A percentile compares a stretch with the other conserved stretches of the same genome.
These are phyloP conservation scores for Claviceps purpurea DNA, from an alignment of 2,329 filamentous ascomycete species.

Conservation along the genomic window DNA sequence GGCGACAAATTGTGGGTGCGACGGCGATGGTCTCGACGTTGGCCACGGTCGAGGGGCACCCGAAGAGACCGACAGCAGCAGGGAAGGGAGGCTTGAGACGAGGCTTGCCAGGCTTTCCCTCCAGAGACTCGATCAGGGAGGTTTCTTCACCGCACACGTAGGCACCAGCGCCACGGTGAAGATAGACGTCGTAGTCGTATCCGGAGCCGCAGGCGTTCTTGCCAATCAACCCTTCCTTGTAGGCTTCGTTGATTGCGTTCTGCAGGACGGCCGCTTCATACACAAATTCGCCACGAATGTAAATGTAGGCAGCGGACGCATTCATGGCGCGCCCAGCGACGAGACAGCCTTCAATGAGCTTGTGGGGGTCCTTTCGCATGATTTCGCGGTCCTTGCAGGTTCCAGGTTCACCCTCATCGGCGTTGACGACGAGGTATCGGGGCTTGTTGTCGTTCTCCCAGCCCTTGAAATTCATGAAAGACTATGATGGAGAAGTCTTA, in stretches of 20 bases:
- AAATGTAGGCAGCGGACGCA: conserved; percentile 95
- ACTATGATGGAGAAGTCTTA: conserved; percentile 39
- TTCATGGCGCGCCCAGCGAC: conserved; percentile 98
- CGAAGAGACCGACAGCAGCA: conserved; percentile 91
- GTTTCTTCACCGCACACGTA: conserved; percentile 99
- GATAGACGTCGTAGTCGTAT: conserved; percentile 94
- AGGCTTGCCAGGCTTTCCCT: conserved; percentile 97
- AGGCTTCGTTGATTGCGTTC: conserved; percentile 93
- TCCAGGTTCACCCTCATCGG: conserved; percentile 95
- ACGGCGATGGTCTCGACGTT: conserved; percentile 97
- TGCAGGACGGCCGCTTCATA: conserved; percentile 90
- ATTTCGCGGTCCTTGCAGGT: conserved; percentile 99
- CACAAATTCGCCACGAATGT: conserved; percentile 97
- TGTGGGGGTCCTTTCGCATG: conserved; percentile 99
- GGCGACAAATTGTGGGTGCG: conserved; percentile 85
- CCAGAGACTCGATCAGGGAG: conserved; percentile 91
- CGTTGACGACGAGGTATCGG: conserved; percentile 93
- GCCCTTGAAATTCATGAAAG: conserved; percentile 99
- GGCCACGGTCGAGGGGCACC: conserved; percentile 93
- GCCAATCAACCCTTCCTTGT: conserved; percentile 84
- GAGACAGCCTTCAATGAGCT: conserved; percentile 93
- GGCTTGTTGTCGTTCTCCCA: conserved; percentile 98
- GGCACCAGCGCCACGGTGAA: conserved; percentile 93
- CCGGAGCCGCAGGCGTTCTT: conserved; percentile 96
- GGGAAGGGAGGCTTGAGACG: conserved; percentile 98